Base-by-base conservation (phyloP, 257 asterid species). In the Striga asiatica region DNA sequence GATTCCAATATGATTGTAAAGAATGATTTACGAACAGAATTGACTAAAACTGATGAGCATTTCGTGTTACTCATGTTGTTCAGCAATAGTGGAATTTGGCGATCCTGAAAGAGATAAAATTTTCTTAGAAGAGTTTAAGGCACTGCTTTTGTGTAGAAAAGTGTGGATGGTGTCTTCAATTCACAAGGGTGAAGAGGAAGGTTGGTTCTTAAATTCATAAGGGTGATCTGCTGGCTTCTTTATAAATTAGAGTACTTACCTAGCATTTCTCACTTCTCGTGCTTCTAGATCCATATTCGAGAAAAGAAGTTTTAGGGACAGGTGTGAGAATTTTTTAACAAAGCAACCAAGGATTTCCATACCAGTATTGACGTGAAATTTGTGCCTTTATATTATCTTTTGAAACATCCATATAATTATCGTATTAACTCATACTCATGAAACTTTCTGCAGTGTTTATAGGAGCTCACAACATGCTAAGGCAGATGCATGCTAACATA, bases 91-190 rank as follows among this genome's bases (percentile, higher is more conserved):
- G 56, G 77, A 73, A 73, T 65, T 63, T 39, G 62, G 43, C 66
- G 51, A 57, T 52, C 47, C 79, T 61, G 71, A 63, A 58, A 74
- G 71, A 65, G 71, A 62, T 34, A 39, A 52, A 46, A 61, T 54
- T 58, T 68, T 71, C 16, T 31, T 77, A 74, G 61, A 64, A 64
- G 83, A 77, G 56, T 59, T 91, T 66, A 77, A 62, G 68, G 58
- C 66, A 29, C 84, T 75, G 57, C 78, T 84, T 66, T 64, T 54
- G 24, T 49, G 48, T 62, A 72, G 89, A 67, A 82, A 76, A 81
- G 94, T 82, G 53, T 87, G 98, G 98, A 69, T 91, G 88, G 98
- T 93, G 54, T 80, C 98, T 64, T 91, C 98, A 53, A 80, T 91
- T 65, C 97, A 91, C 58, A 71, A 62, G 74, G 95, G 85, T 56